A percentile compares a stretch with the other conserved stretches of the same genome.
phyloP scores from a whole-genome alignment of 805 yeast genomes.

The Sungouiozyma intestinalis region DNA sequence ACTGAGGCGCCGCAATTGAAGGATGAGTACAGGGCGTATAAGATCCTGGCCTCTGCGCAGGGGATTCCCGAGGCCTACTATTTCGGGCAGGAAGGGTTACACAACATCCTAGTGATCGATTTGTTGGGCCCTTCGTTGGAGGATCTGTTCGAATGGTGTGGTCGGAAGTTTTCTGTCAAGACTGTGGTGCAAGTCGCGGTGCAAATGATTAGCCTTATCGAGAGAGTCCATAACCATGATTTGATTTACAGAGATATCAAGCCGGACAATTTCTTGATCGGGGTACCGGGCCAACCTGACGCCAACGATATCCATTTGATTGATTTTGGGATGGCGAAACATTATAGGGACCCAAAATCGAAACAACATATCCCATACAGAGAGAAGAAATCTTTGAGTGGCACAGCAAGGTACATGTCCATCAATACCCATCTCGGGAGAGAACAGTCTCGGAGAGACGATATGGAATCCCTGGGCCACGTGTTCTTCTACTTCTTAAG shows the following conservation, averaged over 20 bases:
- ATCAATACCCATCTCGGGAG: conserved; percentile 95
- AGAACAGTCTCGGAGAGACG: conserved; percentile 94
- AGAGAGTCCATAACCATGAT: conserved; percentile 79
- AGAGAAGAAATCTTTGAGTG: conserved; percentile 90
- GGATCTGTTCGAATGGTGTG: conserved; percentile 97
- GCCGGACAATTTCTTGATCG: conserved; percentile 93
- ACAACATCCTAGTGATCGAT: conserved; percentile 89
- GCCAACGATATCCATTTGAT: conserved; percentile 82
- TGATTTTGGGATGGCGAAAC: conserved; percentile 98
- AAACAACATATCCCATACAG: conserved; percentile 94
- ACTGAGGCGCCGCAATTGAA: conserved; percentile 95
- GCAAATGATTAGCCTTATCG: conserved; percentile 85
- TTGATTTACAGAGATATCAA: conserved; percentile 93
- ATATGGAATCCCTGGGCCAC: conserved; percentile 91
- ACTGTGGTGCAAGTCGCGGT: conserved; percentile 90
- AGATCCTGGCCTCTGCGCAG: conserved; percentile 64
- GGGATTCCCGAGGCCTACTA: conserved; percentile 97
- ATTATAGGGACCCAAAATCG: conserved; percentile 92
- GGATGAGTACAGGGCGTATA: conserved; percentile 94
- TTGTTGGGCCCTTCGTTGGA: conserved; percentile 91
- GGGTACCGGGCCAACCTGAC: conserved; percentile 74
- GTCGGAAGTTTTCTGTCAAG: conserved; percentile 74
- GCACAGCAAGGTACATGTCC: conserved; percentile 98
- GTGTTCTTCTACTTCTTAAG: conserved; percentile 90
- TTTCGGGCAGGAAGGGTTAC: conserved; percentile 97